Evolutionary conservation across 83 land plant genomes (phyloP), one percentile per base, ranked within the genome.

Genomic region (Diphasiastrum complanatum): DNA sequence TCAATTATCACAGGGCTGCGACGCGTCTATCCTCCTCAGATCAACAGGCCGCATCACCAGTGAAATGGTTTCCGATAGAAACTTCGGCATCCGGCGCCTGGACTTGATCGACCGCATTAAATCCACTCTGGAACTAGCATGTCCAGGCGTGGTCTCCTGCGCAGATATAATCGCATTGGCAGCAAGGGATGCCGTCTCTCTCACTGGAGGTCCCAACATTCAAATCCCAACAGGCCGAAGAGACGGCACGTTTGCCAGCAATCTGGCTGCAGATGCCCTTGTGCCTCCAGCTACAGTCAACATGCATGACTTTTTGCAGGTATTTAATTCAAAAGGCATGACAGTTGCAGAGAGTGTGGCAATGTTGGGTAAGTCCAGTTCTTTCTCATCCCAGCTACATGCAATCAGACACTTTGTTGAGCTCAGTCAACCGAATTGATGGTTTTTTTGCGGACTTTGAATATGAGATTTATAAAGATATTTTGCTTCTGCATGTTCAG

Each of bases 1-100:
- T 66, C 33, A 35, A 1, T 22, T 11, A 33, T 56, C 20, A 3
- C 36, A 69, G 72, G 72, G 72, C 2, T 69, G 72, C 47, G 66
- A 63, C 33, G 70, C 68, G 14, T 67, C 70, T n/a, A 67, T 67
- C 45, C 47, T 67, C 5, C 47, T 67, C 5, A 48, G 59, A 34
- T 59, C 70, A 4, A 66, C 41, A 12, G 67, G 28, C 4, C 43
- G 33, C 18, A 67, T 43, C n/a, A 52, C n/a, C 12, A 37, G 60
- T n/a, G 70, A 67, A 25, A 41, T 27, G 2, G 70, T 31, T 26
- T 28, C 70, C 11, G 36, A 58, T 27, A 2, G 38, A 31, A 67
- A 67, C 33, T n/a, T 46, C 19, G 50, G 51, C 32, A 33, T 67
- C 18, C 32, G 67, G 16, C 29, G 65, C 11, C 48, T 57, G 16